These are phyloP conservation scores for Trametopsis cervina DNA, from an alignment of 768 basidiomycete species.

Conservation along the genomic window DNA sequence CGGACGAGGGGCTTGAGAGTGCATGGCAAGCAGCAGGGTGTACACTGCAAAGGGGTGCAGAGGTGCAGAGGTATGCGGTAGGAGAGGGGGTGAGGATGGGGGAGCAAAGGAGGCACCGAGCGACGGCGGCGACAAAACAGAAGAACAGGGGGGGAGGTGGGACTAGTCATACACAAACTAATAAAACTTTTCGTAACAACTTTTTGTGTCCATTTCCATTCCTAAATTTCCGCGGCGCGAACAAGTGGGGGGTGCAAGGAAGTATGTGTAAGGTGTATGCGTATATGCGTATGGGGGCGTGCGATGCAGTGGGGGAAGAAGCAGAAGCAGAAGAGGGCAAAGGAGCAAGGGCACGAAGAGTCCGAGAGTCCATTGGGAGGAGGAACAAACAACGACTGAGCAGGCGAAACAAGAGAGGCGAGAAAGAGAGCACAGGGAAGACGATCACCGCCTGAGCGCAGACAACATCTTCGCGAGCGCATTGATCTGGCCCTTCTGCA, in stretches of 20 bases:
- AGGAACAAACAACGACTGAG: not conserved
- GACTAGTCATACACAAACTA: not conserved
- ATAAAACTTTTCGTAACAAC: too few species aligned
- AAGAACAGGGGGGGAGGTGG: not conserved
- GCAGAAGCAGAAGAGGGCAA: not conserved
- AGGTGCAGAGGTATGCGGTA: not conserved
- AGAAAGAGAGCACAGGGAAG: not conserved
- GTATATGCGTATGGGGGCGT: too few species aligned
- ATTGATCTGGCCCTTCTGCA: conserved; percentile 86
- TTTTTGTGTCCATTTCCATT: too few species aligned
- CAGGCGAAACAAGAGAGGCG: not conserved
- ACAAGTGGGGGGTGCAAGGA: too few species aligned
- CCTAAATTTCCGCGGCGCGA: too few species aligned
- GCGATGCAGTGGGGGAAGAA: conserved; percentile 2
- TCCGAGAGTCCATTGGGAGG: not conserved
- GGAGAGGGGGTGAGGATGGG: not conserved
- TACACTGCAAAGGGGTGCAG: too few species aligned
- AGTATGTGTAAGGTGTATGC: too few species aligned
- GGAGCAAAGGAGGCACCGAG: not conserved
- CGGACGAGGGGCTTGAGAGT: too few species aligned
- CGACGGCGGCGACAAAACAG: not conserved
- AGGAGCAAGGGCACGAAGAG: not conserved
- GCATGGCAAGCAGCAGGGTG: too few species aligned
- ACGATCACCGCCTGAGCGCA: conserved; percentile 68
- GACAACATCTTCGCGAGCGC: conserved; percentile 90